Conservation (phyloP, 1,139 yeast genomes). For the Zygotorulaspora mrakii region DNA sequence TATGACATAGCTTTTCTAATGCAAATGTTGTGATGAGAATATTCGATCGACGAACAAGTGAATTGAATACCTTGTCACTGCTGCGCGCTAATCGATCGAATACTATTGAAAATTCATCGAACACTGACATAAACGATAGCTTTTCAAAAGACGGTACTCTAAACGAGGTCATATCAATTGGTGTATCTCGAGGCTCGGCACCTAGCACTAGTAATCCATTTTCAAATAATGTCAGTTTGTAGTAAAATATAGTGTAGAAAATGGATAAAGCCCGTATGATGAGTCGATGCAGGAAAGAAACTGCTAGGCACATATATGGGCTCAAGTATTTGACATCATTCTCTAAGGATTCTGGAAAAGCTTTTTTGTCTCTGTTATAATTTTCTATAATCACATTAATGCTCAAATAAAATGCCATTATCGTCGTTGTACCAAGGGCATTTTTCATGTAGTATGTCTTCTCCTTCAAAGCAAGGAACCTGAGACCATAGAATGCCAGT, state of each 20-base stretch:
- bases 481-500: slow-evolving; percentile 15
- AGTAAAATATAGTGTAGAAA: slow-evolving; percentile 20
- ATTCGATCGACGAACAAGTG: slow-evolving; percentile 16
- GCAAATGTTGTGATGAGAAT: slow-evolving; percentile 15
- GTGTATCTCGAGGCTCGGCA: slow-evolving; percentile 5
- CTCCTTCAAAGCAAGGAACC: slow-evolving; percentile 11
- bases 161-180: slow-evolving; percentile 20
- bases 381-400: slow-evolving; percentile 10
- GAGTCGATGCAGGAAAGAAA: slow-evolving; percentile 8
- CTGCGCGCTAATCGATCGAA: slow-evolving; percentile 15
- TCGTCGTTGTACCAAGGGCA: slow-evolving; percentile 10
- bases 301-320: slow-evolving; percentile 13
- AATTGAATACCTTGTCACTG: slow-evolving; percentile 10
- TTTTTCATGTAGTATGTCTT: slow-evolving; percentile 9
- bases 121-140: slow-evolving; percentile 17
- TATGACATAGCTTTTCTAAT: slow-evolving; percentile 21
- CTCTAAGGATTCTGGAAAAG: slow-evolving; percentile 5
- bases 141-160: slow-evolving; percentile 10
- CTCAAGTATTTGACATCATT: slow-evolving; percentile 5
- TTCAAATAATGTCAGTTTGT: slow-evolving; percentile 22
- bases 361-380: slow-evolving; percentile 9
- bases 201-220: slow-evolving; percentile 14
- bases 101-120: slow-evolving; percentile 16
- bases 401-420: slow-evolving; percentile 11
- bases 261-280: slow-evolving; percentile 16